These are phyloP conservation scores for Erigeron philadelphicus DNA, from an alignment of 140 eudicot genomes.

Conservation along the genomic window DNA sequence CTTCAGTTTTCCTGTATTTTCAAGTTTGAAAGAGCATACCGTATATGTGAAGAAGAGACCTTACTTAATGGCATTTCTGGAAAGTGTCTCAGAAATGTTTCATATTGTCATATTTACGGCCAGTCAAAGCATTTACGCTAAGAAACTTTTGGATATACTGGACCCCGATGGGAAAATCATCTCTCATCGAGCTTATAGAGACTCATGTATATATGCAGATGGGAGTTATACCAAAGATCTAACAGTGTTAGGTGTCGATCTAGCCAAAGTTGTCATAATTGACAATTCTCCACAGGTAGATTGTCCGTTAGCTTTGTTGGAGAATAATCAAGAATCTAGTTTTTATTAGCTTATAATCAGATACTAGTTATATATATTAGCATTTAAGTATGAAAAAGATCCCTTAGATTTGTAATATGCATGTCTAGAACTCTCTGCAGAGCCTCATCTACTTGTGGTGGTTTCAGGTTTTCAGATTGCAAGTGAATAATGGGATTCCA, in stretches of 20 bases:
- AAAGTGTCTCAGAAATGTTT: slow-evolving; percentile 85
- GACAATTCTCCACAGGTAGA: slow-evolving; percentile 97
- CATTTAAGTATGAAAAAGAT: not conserved
- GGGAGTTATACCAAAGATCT: slow-evolving; percentile 87
- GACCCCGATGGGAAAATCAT: slow-evolving; percentile 85
- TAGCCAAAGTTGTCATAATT: slow-evolving; percentile 89
- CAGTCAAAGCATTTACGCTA: slow-evolving; percentile 90
- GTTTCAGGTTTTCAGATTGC: slow-evolving; percentile 81
- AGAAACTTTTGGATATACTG: slow-evolving; percentile 72
- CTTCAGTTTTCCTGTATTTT: slow-evolving; percentile 70
- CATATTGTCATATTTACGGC: slow-evolving; percentile 92
- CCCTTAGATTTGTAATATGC: not conserved
- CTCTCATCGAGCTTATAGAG: slow-evolving; percentile 83
- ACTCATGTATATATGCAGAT: slow-evolving; percentile 78
- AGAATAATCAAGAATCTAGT: not conserved
- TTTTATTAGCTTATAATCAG: not conserved
- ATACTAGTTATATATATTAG: not conserved
- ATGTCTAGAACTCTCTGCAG: not conserved
- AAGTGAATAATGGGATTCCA: slow-evolving; percentile 91
- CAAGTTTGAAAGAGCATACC: slow-evolving; percentile 64
- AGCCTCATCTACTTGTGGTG: slow-evolving; percentile 8
- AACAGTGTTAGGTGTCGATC: slow-evolving; percentile 87
- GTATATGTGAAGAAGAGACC: slow-evolving; percentile 90
- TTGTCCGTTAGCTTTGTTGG: not conserved
- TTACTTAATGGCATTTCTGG: slow-evolving; percentile 59